phyloP scores from a whole-genome alignment of 768 basidiomycete genomes.

The Mycena haematopus region DNA sequence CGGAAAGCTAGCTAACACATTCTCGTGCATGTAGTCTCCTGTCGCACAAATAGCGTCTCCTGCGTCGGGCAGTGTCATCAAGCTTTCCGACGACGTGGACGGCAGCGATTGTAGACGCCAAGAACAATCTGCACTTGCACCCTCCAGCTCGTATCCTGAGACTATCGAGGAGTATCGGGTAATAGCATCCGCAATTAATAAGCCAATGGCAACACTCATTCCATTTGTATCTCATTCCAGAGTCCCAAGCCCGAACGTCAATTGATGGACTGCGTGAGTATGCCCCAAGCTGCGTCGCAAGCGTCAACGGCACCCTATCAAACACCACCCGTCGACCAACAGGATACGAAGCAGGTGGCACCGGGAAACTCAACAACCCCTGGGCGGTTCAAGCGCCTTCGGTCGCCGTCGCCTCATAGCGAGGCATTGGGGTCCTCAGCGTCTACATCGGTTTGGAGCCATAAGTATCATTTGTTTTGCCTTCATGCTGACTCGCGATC shows the following conservation, averaged over 20 bases:
- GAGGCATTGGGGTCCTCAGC: neutral
- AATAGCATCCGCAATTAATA: neutral
- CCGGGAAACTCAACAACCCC: neutral
- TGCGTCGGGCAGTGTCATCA: no score
- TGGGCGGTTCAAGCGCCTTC: conserved; percentile 10
- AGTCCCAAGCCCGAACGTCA: neutral
- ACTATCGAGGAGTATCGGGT: neutral
- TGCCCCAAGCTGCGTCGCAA: neutral
- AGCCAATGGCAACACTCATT: no score
- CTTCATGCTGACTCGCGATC: neutral
- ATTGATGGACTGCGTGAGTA: conserved; percentile 8
- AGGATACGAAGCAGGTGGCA: no score
- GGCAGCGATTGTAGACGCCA: no score
- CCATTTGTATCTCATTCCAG: neutral
- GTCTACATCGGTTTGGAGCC: neutral
- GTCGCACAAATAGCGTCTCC: no score
- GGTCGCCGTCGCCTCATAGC: conserved; percentile 1
- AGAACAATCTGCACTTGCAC: no score
- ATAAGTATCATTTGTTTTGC: neutral
- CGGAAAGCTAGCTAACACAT: no score
- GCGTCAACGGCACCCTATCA: neutral
- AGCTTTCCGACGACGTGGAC: no score
- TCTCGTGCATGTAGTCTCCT: no score
- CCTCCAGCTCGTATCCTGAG: neutral
- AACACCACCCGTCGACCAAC: neutral